Base-by-base conservation (phyloP, 768 basidiomycete genomes). In the Boletus vermiculosoides region DNA sequence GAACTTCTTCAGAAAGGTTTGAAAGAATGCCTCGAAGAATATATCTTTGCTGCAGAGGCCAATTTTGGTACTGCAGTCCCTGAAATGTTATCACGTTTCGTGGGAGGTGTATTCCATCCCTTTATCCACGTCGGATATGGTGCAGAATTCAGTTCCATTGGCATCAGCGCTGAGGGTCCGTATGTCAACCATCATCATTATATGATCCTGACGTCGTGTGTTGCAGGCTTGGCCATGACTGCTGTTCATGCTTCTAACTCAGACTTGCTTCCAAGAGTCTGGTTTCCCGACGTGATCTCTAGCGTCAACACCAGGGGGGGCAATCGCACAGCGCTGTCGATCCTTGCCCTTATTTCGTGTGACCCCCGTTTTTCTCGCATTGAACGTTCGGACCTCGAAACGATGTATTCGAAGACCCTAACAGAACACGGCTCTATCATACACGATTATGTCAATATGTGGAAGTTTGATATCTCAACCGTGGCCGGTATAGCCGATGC, bases 61-160 rank as follows among this genome's bases (percentile, higher is more conserved):
- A 87, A 87, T 62, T 72, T 76, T 44, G 61, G 55, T 23, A 3
- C 28, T 33, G 13, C 49, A 1, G 28, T 37, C 16, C 65, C 66
- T 1, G 60, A 77, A 57, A 84, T 89, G 84, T 63, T 88, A 15
- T 77, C 75, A 44, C 79, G 86, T 12, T 78, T 84, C 58, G 37
- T 85, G 16, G 76, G 76, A 1, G 85, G 84, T 3, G 63, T 86
- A 9, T 28, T 89, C 5, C 88, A 90, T 62, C 83, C 87, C 0
- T 54, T 88, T 40, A 88, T 90, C 45, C 84, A 88, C 61, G 61
- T 73, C 3, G 87, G 84, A 15, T 81, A 82, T 67, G 87, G 86
- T 4, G 68, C 79, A 4, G 88, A 89, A 66, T 88, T 88, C 57
- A 74, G 77, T 15, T 55, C 85, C 22, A 78, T 81, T 8, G 87